Evolutionary conservation across 2,329 filamentous ascomycete species (phyloP), one percentile per base, ranked within the genome.

Genomic region (Hymenoscyphus linearis): DNA sequence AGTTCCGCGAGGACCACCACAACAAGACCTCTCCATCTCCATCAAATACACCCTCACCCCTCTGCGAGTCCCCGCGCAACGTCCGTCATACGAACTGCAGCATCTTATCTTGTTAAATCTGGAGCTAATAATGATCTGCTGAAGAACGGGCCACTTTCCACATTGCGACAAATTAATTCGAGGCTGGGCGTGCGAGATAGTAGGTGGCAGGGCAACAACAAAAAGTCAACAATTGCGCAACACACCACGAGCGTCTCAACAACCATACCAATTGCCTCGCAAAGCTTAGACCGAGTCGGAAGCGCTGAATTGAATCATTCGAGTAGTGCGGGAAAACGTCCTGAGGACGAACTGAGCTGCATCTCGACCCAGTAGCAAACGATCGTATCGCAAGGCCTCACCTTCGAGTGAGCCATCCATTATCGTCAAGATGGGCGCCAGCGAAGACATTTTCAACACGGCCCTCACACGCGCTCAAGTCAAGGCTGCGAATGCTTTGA

Each of bases 131-230:
- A 60, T 26, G 63, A 60, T 27, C 55, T 65, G 57, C 60, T 57
- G 40, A 58, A 61, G 52, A 60, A 58, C 9, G 22, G 58, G 53
- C 57, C 34, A 60, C 53, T 35, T 56, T 36, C 50, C 57, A 52
- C 60, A 59, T 60, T 40, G 36, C 36, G 31, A 53, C 53, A 57
- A 26, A 34, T 27, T 47, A 50, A 37, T 37, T 61, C 55, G n/a
- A 50, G 26, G 52, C 31, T 31, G 31, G 31, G 31, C 31, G 31
- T 7, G 53, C 59, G 55, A 47, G 64, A 65, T 60, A 58, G 62
- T 62, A 66, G 66, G 66, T 68, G 65, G 66, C 67, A 67, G 66
- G 67, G 64, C 67, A 62, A 64, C 60, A 55, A 31, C n/a, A 47
- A 35, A 52, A 35, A 52, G 36, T 55, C 62, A 58, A 59, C 55